Evolutionary conservation across 768 basidiomycete species (phyloP), one percentile per base, ranked within the genome.

Genomic region (Tylopilus plumbeoviolaceoides): DNA sequence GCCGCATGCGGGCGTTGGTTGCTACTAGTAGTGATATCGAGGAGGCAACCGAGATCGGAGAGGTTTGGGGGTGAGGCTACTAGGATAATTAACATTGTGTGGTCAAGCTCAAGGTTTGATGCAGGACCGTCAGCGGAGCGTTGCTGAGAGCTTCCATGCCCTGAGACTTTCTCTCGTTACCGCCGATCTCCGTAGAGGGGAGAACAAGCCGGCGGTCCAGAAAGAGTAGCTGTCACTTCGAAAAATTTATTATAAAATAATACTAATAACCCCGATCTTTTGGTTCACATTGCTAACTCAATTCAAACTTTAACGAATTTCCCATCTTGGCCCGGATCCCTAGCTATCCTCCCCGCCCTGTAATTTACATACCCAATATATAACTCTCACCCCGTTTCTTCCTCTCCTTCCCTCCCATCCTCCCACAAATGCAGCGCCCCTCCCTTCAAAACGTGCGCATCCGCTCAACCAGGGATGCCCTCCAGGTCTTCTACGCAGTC

Each of bases 401-500:
- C 42, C 39, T 25, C 36, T 35, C n/a, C 66, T 55, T 63, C 62
- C 64, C 63, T 71, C 44, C 63, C 71, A 35, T 40, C 47, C 57
- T 30, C 28, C 54, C 60, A 59, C 58, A 53, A 50, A 87, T 89
- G 85, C 89, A 91, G 68, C 78, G 76, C 40, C 89, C 89, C 40
- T 89, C 89, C 49, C 77, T 89, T 47, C 78, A 79, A 49, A 84
- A 84, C 66, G 82, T 89, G 41, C 85, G 87, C 67, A 84, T 91
- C 59, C 82, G 87, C 59, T 87, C 84, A 5, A 87, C 86, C 14
- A 76, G 82, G 58, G 89, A 91, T 66, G 89, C 89, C n/a, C 76
- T 86, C 47, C 84, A 85, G 56, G 84, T 91, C 61, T 91, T 91
- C 70, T 75, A 86, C 64, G 90, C 82, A 45, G 89, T 91, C 47